These are phyloP conservation scores for Phialemonium atrogriseum DNA, from an alignment of 2,329 filamentous ascomycete species.

Conservation along the genomic window DNA sequence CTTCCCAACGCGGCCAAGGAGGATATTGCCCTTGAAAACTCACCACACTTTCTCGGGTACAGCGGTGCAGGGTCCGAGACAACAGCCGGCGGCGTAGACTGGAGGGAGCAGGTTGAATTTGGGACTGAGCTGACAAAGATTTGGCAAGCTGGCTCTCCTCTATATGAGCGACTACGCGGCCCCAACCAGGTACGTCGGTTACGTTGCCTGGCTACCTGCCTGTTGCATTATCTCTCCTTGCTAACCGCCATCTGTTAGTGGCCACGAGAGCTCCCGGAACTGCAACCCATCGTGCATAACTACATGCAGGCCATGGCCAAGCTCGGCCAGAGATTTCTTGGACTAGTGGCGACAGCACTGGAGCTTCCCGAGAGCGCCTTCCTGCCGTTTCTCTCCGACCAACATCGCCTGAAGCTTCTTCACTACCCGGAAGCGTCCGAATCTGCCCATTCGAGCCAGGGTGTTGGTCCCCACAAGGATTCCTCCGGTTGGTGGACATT, in stretches of 20 bases:
- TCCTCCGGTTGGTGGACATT: conserved; percentile 59
- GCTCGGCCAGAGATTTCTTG: conserved; percentile 44
- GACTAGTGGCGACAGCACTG: conserved; percentile 48
- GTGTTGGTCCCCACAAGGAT: conserved; percentile 55
- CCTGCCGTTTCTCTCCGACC: conserved; percentile 42
- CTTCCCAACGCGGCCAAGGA: conserved; percentile 28
- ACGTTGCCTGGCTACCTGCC: background rate
- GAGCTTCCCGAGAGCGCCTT: conserved; percentile 38
- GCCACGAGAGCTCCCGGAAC: conserved; percentile 25
- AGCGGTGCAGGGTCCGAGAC: conserved; percentile 45
- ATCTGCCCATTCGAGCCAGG: conserved; percentile 38
- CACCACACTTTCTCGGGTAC: conserved; percentile 54
- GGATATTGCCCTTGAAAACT: conserved; percentile 37
- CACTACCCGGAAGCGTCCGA: conserved; percentile 38
- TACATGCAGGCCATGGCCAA: conserved; percentile 44
- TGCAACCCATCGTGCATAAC: conserved; percentile 28
- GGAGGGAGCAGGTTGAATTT: conserved; percentile 52
- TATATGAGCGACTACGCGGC: conserved; percentile 35
- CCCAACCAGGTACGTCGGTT: conserved; percentile 34
- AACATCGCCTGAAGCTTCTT: conserved; percentile 52
- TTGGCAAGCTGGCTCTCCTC: conserved; percentile 22
- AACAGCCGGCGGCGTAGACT: conserved; percentile 43
- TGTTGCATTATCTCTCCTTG: conserved; percentile 1
- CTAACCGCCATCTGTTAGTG: conserved; percentile 24
- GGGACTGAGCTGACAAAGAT: conserved; percentile 41